Evolutionary conservation across 2,329 filamentous ascomycete genomes (phyloP).

Genomic region (Decorospora gaudefroyi): DNA sequence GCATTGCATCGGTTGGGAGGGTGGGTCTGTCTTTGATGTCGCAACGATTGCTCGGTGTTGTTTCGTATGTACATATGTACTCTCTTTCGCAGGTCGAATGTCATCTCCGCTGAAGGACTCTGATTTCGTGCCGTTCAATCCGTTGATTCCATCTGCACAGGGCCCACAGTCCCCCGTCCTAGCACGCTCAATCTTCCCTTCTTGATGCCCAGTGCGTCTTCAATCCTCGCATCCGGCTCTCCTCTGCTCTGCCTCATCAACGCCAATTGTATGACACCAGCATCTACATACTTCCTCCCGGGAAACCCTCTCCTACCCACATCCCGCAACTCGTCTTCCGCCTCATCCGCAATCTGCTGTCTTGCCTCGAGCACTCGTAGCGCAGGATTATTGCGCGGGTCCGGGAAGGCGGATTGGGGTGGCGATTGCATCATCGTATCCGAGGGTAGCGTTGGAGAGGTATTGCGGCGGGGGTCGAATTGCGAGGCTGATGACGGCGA

Average conservation of each 20-base stretch:
- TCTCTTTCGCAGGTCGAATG: constrained; percentile 20
- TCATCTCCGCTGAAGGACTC: constrained; percentile 13
- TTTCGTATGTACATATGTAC: constrained; percentile 26
- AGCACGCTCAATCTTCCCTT: constrained; percentile 40
- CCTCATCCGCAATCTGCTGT: constrained; percentile 56
- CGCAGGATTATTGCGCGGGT: constrained; percentile 56
- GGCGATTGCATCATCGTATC: constrained; percentile 40
- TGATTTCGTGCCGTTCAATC: background rate
- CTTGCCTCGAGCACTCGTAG: constrained; percentile 59
- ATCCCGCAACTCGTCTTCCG: constrained; percentile 58
- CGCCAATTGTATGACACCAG: constrained; percentile 47
- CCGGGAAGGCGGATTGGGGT: constrained; percentile 40
- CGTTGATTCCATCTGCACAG: constrained; percentile 26
- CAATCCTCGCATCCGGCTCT: constrained; percentile 39
- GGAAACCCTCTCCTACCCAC: constrained; percentile 49
- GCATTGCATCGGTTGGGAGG: constrained; percentile 27
- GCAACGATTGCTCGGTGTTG: constrained; percentile 15
- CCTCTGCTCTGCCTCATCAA: constrained; percentile 39
- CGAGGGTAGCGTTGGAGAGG: constrained; percentile 28
- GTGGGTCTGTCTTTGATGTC: constrained; percentile 11
- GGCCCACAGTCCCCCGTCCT: constrained; percentile 29
- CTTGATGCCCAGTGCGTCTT: constrained; percentile 40
- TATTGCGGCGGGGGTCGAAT: constrained; percentile 41
- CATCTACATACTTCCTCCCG: constrained; percentile 54
- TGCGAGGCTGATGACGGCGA: constrained; percentile 60